Percentiles rank a stretch among this genome's conserved stretches.
These are phyloP conservation scores for Tubosaeta sp. DNA, from an alignment of 768 basidiomycete genomes.

Conservation along the genomic window DNA sequence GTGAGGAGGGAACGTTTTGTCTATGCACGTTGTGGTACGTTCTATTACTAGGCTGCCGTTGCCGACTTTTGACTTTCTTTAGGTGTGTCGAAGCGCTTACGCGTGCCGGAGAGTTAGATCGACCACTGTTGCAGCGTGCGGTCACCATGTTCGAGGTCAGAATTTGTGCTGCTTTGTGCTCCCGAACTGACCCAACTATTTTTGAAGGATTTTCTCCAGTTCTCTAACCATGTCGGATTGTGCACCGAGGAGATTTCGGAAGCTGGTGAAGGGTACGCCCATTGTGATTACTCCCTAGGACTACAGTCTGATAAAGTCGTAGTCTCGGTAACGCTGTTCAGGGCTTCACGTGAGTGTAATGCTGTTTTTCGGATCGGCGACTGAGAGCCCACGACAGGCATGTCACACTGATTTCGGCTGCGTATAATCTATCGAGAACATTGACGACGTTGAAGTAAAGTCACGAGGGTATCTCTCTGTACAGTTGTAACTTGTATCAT, in stretches of 20 bases:
- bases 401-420: slow-evolving; percentile 80
- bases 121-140: slow-evolving; percentile 58
- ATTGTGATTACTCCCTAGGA: not conserved
- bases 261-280: slow-evolving; percentile 72
- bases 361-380: not conserved
- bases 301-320: not conserved
- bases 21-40: slow-evolving; percentile 77
- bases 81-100: slow-evolving; percentile 90
- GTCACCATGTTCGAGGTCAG: slow-evolving; percentile 87
- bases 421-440: slow-evolving; percentile 78
- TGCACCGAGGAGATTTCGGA: slow-evolving; percentile 85
- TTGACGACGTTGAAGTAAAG: slow-evolving; percentile 14
- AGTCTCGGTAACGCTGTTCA: slow-evolving; percentile 87
- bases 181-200: not conserved
- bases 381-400: slow-evolving; percentile 42
- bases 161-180: not conserved
- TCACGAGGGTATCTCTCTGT: not conserved
- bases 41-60: not conserved
- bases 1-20: slow-evolving; percentile 94
- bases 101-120: slow-evolving; percentile 78
- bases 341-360: slow-evolving; percentile 72
- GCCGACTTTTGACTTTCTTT: not conserved
- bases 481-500: not conserved
- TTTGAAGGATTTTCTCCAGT: slow-evolving; percentile 67
- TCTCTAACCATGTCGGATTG: slow-evolving; percentile 82